These are phyloP conservation scores for Phytopythium boreale DNA, from an alignment of 352 stramenopile species.

Conservation along the genomic window DNA sequence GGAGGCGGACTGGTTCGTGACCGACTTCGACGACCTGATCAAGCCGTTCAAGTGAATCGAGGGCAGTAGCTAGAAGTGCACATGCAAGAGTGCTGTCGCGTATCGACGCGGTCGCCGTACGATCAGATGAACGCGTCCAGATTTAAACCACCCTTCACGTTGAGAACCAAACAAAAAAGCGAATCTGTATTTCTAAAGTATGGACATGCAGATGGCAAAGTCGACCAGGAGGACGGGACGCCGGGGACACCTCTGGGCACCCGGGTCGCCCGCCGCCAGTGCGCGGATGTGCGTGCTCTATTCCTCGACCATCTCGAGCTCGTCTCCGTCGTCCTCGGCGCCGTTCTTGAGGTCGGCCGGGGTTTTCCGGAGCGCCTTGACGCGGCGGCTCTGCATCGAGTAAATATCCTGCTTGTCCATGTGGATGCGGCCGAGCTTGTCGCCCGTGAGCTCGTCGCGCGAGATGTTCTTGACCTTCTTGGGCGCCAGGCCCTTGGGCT, in stretches of 20 bases:
- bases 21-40: slow-evolving; percentile 92
- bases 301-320: slow-evolving; percentile 49
- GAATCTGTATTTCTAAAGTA: slow-evolving; percentile 10
- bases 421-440: slow-evolving; percentile 98
- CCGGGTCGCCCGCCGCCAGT: not conserved
- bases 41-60: slow-evolving; percentile 34
- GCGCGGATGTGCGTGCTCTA: slow-evolving; percentile 11
- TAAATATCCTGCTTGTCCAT: slow-evolving; percentile 97
- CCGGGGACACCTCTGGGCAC: no score
- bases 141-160: not conserved
- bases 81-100: not conserved
- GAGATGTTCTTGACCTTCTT: slow-evolving; percentile 99
- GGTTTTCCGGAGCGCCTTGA: slow-evolving; percentile 92
- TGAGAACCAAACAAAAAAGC: not conserved
- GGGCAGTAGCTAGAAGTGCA: not conserved
- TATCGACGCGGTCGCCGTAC: not conserved
- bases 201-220: slow-evolving; percentile 6
- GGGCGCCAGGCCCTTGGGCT: slow-evolving; percentile 85
- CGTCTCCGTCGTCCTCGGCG: slow-evolving; percentile 23
- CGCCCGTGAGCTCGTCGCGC: slow-evolving; percentile 95
- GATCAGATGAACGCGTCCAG: not conserved
- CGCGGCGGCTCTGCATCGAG: slow-evolving; percentile 93
- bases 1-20: slow-evolving; percentile 97
- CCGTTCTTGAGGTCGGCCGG: slow-evolving; percentile 74
- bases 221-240: not conserved